These are phyloP conservation scores for Parachlorella kessleri DNA, from an alignment of 139 green algal species.

Conservation along the genomic window DNA sequence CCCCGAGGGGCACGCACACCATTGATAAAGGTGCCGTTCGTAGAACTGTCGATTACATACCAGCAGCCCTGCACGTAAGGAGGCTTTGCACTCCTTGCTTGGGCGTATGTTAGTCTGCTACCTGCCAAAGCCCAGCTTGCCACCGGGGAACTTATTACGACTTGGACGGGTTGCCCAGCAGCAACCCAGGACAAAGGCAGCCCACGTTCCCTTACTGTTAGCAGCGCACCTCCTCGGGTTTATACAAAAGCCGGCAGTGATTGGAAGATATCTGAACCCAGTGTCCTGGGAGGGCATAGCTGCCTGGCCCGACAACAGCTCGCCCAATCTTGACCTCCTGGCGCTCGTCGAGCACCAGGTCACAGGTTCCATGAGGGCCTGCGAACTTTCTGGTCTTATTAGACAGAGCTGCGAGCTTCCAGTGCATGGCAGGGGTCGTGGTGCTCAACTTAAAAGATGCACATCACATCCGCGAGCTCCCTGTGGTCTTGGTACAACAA, in stretches of 20 bases:
- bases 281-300: neutral
- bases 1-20: neutral
- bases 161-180: too few species aligned
- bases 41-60: conserved; percentile 19
- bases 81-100: too few species aligned
- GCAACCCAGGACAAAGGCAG: too few species aligned
- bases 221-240: neutral
- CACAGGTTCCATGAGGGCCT: neutral
- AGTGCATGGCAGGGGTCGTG: too few species aligned
- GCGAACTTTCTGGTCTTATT: neutral
- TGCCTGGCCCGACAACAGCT: neutral
- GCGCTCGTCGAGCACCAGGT: neutral
- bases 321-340: neutral
- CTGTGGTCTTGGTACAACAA: too few species aligned
- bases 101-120: too few species aligned
- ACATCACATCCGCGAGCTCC: too few species aligned
- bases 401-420: neutral
- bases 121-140: too few species aligned
- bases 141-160: too few species aligned
- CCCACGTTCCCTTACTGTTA: too few species aligned
- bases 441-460: too few species aligned
- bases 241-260: neutral
- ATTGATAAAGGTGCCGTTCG: conserved; percentile 40
- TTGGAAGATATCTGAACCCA: neutral
- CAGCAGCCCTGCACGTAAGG: conserved; percentile 1